Evolutionary conservation across 2,329 filamentous ascomycete species (phyloP).

Genomic region (Colletotrichum chrysophilum): DNA sequence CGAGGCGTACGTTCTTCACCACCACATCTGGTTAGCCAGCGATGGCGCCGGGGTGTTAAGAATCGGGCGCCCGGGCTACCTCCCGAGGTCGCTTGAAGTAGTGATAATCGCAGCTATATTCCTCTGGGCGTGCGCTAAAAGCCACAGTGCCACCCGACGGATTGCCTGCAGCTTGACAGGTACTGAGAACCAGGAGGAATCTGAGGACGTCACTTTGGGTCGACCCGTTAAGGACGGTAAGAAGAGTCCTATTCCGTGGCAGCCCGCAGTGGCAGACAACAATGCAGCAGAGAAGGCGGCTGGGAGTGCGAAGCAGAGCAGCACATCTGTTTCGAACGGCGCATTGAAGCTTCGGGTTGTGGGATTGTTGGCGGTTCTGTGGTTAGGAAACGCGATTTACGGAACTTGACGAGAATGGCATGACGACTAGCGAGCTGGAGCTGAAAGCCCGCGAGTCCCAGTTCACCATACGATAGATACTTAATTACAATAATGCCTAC

Average conservation of each 20-base stretch:
- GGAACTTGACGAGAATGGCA: conserved; percentile 1
- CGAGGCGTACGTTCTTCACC: conserved; percentile 61
- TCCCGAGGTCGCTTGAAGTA: conserved; percentile 17
- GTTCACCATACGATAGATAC: not conserved
- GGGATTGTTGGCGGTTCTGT: conserved; percentile 10
- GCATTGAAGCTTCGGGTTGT: not conserved
- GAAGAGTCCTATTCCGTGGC: conserved; percentile 9
- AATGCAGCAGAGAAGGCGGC: not conserved
- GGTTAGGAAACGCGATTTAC: conserved; percentile 20
- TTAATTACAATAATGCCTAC: conserved; percentile 4
- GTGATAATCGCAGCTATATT: conserved; percentile 30
- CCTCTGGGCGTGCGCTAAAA: conserved; percentile 10
- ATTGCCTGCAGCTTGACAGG: conserved; percentile 2
- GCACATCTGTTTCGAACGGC: not conserved
- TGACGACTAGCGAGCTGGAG: not conserved
- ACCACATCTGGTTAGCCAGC: conserved; percentile 63
- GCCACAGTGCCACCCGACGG: conserved; percentile 1
- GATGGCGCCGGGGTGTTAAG: conserved; percentile 56
- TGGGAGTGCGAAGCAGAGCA: not conserved
- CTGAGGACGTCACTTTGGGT: not conserved
- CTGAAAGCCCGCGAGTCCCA: not conserved
- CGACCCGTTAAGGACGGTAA: conserved; percentile 9
- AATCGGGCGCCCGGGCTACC: conserved; percentile 8
- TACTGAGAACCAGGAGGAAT: not conserved
- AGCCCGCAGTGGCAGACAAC: not conserved